Conservation (phyloP, 2,329 filamentous ascomycete genomes). For the Chaetomium sp. region DNA sequence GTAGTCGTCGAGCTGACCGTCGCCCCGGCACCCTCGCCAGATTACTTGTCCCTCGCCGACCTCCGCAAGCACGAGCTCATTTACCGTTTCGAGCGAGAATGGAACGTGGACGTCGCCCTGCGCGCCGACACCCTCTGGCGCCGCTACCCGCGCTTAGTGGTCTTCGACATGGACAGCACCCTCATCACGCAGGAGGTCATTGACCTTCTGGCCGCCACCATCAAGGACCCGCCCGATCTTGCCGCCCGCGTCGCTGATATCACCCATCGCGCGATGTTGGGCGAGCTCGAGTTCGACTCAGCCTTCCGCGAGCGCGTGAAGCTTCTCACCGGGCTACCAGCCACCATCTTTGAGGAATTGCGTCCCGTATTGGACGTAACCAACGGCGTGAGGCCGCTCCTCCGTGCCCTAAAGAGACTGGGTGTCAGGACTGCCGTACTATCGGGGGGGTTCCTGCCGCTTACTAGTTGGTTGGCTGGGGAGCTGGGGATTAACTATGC, state of each 20-base stretch:
- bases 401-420: slow-evolving; percentile 66
- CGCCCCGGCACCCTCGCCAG: slow-evolving; percentile 51
- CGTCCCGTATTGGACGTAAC: slow-evolving; percentile 73
- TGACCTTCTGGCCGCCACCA: slow-evolving; percentile 80
- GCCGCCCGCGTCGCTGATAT: slow-evolving; percentile 79
- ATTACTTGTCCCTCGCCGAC: slow-evolving; percentile 61
- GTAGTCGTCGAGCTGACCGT: slow-evolving; percentile 61
- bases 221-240: slow-evolving; percentile 63
- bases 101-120: slow-evolving; percentile 79
- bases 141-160: slow-evolving; percentile 75
- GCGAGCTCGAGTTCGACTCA: slow-evolving; percentile 84
- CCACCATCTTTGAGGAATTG: slow-evolving; percentile 71
- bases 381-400: slow-evolving; percentile 67
- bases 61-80: slow-evolving; percentile 75
- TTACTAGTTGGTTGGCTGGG: slow-evolving; percentile 78
- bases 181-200: slow-evolving; percentile 97
- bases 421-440: slow-evolving; percentile 86
- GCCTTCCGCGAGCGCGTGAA: slow-evolving; percentile 75
- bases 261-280: slow-evolving; percentile 89
- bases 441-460: slow-evolving; percentile 83
- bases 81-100: slow-evolving; percentile 78
- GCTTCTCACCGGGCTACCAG: slow-evolving; percentile 73
- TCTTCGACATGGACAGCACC: slow-evolving; percentile 99
- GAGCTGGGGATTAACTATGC: slow-evolving; percentile 82
- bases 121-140: slow-evolving; percentile 69